Base-by-base conservation (phyloP, 352 stramenopile genomes). In the Globisporangium apiculatum region DNA sequence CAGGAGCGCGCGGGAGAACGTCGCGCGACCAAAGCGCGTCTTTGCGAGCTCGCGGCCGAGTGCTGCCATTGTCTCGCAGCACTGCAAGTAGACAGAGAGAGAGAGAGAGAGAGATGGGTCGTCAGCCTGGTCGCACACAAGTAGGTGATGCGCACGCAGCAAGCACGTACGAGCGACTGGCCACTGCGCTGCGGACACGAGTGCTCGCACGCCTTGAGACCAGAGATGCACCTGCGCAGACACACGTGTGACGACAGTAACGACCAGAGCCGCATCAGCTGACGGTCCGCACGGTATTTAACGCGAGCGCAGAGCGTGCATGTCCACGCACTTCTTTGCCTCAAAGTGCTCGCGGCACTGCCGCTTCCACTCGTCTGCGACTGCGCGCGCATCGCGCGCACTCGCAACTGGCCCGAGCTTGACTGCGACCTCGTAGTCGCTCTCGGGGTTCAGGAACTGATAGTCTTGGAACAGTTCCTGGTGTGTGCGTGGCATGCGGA, bases 381-480 rank as follows among this genome's bases (percentile, higher is more conserved):
- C 66, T 3, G 42, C 60, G 56, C 66, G 67, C 4, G 84, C 80
- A 15, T 88, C 75, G 11, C 64, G 62, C 24, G 60, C 56, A 7
- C 36, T 79, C 8, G 66, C 51, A 0, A 88, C 61, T 0, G 84
- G 84, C 9, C 84, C 84, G 4, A 94, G 62, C 59, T 91, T 90
- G 38, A 92, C 68, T 15, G 78, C 74, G 4, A 90, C 70, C 56
- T 94, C 84, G 59, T 88, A 91, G 14, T 79, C 66, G 49, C 75
- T 86, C 47, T 91, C 76, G 7, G 84, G 84, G 15, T 83, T 70
- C 24, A 94, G 49, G n/a, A 88, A 90, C 66, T 94, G 84, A 53
- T 90, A 92, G 52, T 92, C 80, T 69, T 92, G 81, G 58, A 90
- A 89, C 24, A 94, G 62, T 46, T 94, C 84, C 75, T 88, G 62